These are phyloP conservation scores for Botrytis medusae DNA, from an alignment of 2,329 filamentous ascomycete genomes.

Conservation along the genomic window DNA sequence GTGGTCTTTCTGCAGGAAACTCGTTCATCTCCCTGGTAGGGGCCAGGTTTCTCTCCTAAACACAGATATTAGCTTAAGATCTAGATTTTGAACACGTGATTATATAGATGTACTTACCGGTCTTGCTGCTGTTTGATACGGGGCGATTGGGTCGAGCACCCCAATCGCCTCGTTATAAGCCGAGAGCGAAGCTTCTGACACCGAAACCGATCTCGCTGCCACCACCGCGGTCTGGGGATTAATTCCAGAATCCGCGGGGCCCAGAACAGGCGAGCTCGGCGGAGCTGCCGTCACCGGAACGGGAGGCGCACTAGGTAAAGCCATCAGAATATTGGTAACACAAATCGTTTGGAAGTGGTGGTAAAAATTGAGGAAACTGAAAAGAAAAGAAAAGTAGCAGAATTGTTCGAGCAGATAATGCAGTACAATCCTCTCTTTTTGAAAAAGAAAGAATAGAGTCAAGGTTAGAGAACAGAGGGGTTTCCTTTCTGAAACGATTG, in stretches of 20 bases:
- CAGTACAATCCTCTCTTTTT: neutral
- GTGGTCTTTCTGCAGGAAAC: neutral
- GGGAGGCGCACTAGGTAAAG: neutral
- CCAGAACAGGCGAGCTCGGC: constrained; percentile 17
- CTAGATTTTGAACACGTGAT: constrained; percentile 2
- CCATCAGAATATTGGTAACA: neutral
- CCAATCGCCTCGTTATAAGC: constrained; percentile 6
- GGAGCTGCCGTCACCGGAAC: neutral
- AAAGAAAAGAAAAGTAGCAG: neutral
- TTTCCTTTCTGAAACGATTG: neutral
- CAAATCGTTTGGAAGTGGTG: no score
- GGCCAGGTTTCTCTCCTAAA: neutral
- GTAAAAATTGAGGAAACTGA: neutral
- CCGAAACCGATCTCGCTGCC: neutral
- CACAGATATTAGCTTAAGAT: neutral
- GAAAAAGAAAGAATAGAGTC: neutral
- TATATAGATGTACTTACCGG: neutral
- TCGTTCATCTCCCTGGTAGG: neutral
- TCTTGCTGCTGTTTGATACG: neutral
- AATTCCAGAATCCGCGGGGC: neutral
- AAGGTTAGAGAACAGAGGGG: neutral
- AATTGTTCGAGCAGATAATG: neutral
- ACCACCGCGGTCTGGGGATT: neutral
- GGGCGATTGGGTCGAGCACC: neutral
- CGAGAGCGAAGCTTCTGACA: neutral